Percentiles rank a stretch among this genome's conserved stretches.
Conservation (phyloP, 345 rosid genomes). For the Citrus maxima region DNA sequence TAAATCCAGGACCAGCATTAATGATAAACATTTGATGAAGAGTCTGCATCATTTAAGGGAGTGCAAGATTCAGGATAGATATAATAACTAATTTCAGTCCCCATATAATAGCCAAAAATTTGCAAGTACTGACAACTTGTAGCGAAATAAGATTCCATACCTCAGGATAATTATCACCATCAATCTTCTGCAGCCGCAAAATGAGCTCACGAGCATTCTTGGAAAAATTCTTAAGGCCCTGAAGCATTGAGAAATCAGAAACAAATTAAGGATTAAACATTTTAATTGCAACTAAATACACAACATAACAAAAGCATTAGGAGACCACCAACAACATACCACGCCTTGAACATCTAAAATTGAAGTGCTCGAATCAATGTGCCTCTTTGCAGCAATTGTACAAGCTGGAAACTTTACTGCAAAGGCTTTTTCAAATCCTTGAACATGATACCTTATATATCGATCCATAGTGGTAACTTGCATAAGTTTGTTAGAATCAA, state of each 20-base stretch:
- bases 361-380: conserved; percentile 93
- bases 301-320: not conserved
- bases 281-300: conserved; percentile 1
- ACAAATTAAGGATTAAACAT: not conserved
- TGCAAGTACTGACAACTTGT: not conserved
- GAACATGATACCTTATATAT: conserved; percentile 83
- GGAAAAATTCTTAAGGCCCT: conserved; percentile 86
- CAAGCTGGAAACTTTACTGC: conserved; percentile 87
- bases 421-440: conserved; percentile 89
- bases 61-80: conserved; percentile 8
- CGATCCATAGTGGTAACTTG: conserved; percentile 89
- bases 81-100: not conserved
- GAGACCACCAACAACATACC: conserved; percentile 42
- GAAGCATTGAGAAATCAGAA: conserved; percentile 23
- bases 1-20: conserved; percentile 94
- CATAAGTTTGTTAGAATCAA: conserved; percentile 79
- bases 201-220: conserved; percentile 95
- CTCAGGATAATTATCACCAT: conserved; percentile 99
- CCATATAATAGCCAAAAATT: not conserved
- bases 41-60: conserved; percentile 58
- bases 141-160: conserved; percentile 30
- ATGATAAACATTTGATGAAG: conserved; percentile 96
- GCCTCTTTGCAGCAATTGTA: conserved; percentile 83
- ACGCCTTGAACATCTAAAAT: conserved; percentile 99
- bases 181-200: conserved; percentile 87